Base-by-base conservation (phyloP, 495 filamentous ascomycete genomes). In the Aspergillus incahuasiensis region DNA sequence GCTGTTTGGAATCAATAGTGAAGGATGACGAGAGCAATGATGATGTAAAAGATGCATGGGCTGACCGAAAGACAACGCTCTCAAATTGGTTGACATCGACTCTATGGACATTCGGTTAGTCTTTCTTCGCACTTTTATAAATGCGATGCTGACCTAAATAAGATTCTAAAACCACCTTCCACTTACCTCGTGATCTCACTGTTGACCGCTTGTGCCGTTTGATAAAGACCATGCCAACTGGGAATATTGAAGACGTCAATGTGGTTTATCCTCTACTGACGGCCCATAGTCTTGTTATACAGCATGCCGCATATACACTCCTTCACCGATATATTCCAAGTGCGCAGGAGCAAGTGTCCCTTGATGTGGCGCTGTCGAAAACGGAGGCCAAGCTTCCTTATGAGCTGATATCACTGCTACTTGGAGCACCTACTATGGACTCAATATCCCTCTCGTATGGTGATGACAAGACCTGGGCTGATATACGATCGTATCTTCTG, bases 321-420 rank as follows among this genome's bases (percentile, higher is more conserved):
- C 80, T 99, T 7, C 88, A 95, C 57, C 79, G 77, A 41, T 81
- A 85, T 42, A 82, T 99, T 22, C 89, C 90, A 1, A 78, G 76
- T 0, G 69, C 72, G 4, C 94, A 97, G 69, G 88, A 94, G 64
- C 79, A 95, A 57, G 74, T 94, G 0, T 95, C 91, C 2, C 75
- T 98, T 45, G 87, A 96, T 42, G 82, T 86, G 16, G 82, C 89
- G 1, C 61, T 96, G 22, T 87, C 90, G 9, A 91, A 92, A 63
- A 82, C 79, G 47, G 73, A 68, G 58, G 86, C 83, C 48, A 77
- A 74, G 48, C 77, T 91, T 20, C 86, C 86, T 0, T 82, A 86
- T 52, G 87, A 90, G 64, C 73, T 91, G 0, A 54, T 90, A 42
- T 89, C 86, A 12, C 72, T 91, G 16, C 75, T 91, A 25, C 76